phyloP scores from a whole-genome alignment of 2,329 filamentous ascomycete genomes.

The Celoporthe dispersa region DNA sequence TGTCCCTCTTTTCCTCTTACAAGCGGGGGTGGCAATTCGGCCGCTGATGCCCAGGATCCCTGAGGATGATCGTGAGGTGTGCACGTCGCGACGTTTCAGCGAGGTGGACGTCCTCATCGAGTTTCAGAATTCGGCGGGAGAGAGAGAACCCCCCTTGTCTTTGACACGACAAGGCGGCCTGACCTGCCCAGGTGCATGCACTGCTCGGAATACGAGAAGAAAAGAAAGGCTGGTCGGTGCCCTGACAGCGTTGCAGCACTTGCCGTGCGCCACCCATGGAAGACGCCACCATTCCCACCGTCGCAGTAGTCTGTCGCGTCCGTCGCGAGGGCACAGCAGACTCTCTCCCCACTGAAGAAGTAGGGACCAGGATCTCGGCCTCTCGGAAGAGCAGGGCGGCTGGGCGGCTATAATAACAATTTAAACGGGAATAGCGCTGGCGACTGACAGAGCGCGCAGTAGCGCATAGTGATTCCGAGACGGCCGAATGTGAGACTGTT shows the following conservation, averaged over 20 bases:
- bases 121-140: conserved; percentile 15
- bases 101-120: neutral
- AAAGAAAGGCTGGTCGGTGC: conserved; percentile 2
- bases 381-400: neutral
- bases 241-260: neutral
- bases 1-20: neutral
- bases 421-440: neutral
- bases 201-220: neutral
- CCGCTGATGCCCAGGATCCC: neutral
- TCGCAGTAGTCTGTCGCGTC: neutral
- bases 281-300: neutral
- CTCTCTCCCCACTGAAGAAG: neutral
- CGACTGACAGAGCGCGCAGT: no score
- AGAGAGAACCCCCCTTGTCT: neutral
- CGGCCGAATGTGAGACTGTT: conserved; percentile 4
- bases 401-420: neutral
- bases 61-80: neutral
- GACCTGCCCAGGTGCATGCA: neutral
- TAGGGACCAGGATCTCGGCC: neutral
- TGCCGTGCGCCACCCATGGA: neutral
- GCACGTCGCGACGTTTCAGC: conserved; percentile 17
- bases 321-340: neutral
- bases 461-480: neutral
- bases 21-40: neutral
- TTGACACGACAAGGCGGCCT: neutral